Percentiles rank a stretch among this genome's conserved stretches.
Evolutionary conservation across 768 basidiomycete genomes (phyloP).

Genomic region (Russula brevipes): DNA sequence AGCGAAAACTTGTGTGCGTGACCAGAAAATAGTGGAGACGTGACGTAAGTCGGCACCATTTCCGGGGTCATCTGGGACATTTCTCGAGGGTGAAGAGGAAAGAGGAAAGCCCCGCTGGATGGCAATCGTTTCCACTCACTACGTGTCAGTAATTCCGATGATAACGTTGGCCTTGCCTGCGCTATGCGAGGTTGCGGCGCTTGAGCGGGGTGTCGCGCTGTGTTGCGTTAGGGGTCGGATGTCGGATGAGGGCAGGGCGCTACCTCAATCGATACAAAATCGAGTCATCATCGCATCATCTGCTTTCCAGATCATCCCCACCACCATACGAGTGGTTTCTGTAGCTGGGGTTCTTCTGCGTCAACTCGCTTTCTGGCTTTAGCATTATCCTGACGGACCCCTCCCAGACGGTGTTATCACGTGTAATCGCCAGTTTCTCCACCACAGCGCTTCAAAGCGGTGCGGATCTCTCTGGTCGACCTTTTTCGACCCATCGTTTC

Average conservation of each 20-base stretch:
- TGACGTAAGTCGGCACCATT: neutral
- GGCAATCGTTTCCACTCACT: neutral
- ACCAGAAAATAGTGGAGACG: neutral
- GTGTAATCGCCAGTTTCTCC: too few species aligned
- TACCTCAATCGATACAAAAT: conserved; percentile 1
- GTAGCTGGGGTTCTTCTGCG: too few species aligned
- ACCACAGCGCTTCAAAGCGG: too few species aligned
- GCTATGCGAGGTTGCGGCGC: too few species aligned
- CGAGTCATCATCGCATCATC: neutral
- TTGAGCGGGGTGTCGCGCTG: neutral
- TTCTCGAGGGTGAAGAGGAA: neutral
- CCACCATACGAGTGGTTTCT: too few species aligned
- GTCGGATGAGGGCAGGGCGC: neutral
- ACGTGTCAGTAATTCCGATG: neutral
- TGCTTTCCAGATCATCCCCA: neutral
- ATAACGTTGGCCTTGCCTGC: neutral
- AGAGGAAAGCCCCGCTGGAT: neutral
- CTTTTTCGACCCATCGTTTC: too few species aligned
- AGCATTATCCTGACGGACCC: too few species aligned
- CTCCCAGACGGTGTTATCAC: too few species aligned
- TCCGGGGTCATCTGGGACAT: neutral
- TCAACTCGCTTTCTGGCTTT: too few species aligned
- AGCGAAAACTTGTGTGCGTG: neutral
- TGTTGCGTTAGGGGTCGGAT: neutral
- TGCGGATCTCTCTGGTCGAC: too few species aligned